Evolutionary conservation across 306 rosid species (phyloP).

Genomic region (cucumber (Cucumis sativus)): DNA sequence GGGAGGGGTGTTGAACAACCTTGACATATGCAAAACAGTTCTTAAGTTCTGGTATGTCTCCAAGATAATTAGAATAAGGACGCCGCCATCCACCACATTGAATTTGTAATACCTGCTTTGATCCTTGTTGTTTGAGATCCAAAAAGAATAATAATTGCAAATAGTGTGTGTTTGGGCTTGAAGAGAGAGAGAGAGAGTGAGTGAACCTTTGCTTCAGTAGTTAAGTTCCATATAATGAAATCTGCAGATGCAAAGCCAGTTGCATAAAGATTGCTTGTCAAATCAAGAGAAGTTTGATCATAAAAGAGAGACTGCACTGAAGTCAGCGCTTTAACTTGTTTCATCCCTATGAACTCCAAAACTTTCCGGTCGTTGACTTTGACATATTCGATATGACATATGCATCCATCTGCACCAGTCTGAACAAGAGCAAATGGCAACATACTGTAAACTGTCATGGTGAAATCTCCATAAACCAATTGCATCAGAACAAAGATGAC

Average conservation of each 20-base stretch:
- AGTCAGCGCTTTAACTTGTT: conserved; percentile 83
- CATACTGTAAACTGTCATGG: not conserved
- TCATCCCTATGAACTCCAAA: conserved; percentile 89
- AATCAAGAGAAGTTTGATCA: conserved; percentile 20
- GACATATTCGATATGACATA: conserved; percentile 73
- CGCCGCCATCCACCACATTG: conserved; percentile 99
- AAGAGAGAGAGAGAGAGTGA: conserved; percentile 7
- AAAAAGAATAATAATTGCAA: not conserved
- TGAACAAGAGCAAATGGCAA: conserved; percentile 25
- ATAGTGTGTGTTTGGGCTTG: not conserved
- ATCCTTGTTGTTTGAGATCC: conserved; percentile 14
- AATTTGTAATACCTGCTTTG: conserved; percentile 57
- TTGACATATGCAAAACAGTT: conserved; percentile 89
- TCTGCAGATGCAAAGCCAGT: conserved; percentile 89
- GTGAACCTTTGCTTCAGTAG: conserved; percentile 66
- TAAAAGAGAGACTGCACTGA: conserved; percentile 45
- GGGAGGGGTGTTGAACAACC: conserved; percentile 22
- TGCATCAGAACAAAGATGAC: not conserved
- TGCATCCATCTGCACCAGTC: conserved; percentile 98
- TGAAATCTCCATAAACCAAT: not conserved
- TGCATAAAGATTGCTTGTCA: conserved; percentile 43
- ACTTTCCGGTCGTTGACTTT: conserved; percentile 21
- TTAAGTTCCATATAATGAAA: conserved; percentile 71
- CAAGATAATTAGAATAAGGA: conserved; percentile 78
- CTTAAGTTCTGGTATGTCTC: conserved; percentile 70